These are phyloP conservation scores for Cytospora paraplurivora DNA, from an alignment of 2,329 filamentous ascomycete genomes.

Conservation along the genomic window DNA sequence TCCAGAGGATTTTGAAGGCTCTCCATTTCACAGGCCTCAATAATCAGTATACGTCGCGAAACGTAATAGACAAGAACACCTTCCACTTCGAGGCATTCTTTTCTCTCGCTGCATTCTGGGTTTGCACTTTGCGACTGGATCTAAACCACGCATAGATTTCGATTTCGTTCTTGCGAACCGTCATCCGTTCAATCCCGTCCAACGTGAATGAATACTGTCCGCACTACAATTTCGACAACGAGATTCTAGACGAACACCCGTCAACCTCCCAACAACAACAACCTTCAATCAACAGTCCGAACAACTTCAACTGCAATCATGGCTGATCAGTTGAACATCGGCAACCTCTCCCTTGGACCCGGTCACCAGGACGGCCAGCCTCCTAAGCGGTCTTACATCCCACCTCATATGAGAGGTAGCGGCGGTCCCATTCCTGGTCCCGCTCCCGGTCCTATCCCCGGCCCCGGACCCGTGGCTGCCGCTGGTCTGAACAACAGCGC, in stretches of 20 bases:
- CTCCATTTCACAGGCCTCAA: conserved; percentile 20
- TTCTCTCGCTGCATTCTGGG: conserved; percentile 20
- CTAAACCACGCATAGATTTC: conserved; percentile 19
- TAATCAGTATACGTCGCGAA: conserved; percentile 24
- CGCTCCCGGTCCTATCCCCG: conserved; percentile 3
- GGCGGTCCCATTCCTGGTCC: conserved; percentile 38
- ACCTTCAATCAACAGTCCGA: conserved; percentile 27
- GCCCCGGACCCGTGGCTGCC: conserved; percentile 39
- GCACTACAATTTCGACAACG: conserved; percentile 21
- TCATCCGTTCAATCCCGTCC: conserved; percentile 23
- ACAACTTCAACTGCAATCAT: conserved; percentile 53
- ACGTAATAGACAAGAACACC: conserved; percentile 27
- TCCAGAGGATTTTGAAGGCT: conserved; percentile 46
- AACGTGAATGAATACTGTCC: conserved; percentile 25
- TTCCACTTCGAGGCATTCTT: conserved; percentile 22
- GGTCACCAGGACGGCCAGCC: conserved; percentile 41
- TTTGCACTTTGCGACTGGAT: conserved; percentile 23
- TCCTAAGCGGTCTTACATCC: conserved; percentile 71
- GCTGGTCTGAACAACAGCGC: conserved; percentile 63
- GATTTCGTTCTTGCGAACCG: conserved; percentile 16
- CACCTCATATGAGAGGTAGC: conserved; percentile 76
- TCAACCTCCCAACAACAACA: conserved; percentile 7
- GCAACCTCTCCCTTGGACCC: conserved; percentile 65
- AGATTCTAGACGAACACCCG: conserved; percentile 25
- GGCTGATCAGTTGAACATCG: conserved; percentile 85